phyloP scores from a whole-genome alignment of 257 asterid genomes.

The Primulina tabacum region DNA sequence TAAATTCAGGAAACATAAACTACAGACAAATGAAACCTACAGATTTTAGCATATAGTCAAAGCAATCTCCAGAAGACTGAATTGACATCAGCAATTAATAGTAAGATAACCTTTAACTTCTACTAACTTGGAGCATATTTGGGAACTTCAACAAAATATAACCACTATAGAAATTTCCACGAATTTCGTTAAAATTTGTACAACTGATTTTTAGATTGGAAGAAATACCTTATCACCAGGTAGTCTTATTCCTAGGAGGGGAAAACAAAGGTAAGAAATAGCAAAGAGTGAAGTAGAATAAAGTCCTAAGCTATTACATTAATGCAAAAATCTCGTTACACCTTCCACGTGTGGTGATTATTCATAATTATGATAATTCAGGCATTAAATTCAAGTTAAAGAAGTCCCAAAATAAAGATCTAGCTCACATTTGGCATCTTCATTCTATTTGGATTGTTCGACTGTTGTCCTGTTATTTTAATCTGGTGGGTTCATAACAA shows the following conservation, averaged over 20 bases:
- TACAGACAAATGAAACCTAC: too few relatives aligned
- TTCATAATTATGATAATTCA: constrained; percentile 3
- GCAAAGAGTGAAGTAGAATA: neutral
- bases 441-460: constrained; percentile 4
- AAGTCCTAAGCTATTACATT: neutral
- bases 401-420: neutral
- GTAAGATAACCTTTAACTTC: too few relatives aligned
- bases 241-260: neutral
- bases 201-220: too few relatives aligned
- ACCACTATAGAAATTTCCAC: too few relatives aligned
- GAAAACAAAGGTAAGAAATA: neutral
- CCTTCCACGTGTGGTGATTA: neutral
- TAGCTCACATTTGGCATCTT: neutral
- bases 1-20: too few relatives aligned
- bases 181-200: too few relatives aligned
- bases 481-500: neutral
- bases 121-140: too few relatives aligned
- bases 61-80: too few relatives aligned
- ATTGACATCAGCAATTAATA: too few relatives aligned
- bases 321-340: neutral
- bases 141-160: too few relatives aligned
- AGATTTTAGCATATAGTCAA: too few relatives aligned
- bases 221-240: constrained; percentile 8
- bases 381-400: neutral
- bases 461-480: neutral